Base-by-base conservation (phyloP, 2,329 filamentous ascomycete species). In the Plenodomus tracheiphilus region DNA sequence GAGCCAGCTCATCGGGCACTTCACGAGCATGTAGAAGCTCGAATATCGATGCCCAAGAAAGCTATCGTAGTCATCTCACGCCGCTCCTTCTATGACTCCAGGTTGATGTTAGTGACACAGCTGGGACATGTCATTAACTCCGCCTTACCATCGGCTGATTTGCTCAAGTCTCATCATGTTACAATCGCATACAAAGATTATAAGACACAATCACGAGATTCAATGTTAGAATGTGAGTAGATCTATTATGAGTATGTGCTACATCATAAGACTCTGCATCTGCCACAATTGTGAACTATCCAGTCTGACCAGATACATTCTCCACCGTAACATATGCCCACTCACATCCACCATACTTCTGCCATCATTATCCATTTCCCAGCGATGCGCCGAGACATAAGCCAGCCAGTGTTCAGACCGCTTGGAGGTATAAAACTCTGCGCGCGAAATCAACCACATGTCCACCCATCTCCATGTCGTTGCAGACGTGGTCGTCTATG, bases 401-500 rank as follows among this genome's bases (percentile, higher is more conserved):
- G 56, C 53, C 52, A 59, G 52, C 55, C 48, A 51, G 32, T 48
- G 36, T 45, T 54, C 46, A 53, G 56, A 46, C 58, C 48, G 55
- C 58, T 59, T 52, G 54, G 60, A 64, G 62, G 64, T 66, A 67
- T 67, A 57, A 65, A 60, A 60, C 44, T 60, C 52, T 56, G 56
- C 55, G 50, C 53, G 56, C 52, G 53, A 64, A 55, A 47, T 47
- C 61, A 51, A 53, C 54, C 54, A 45, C 46, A 46, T 46, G 41
- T 51, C 55, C 54, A 52, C 53, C 56, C 58, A 57, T 57, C 57
- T 47, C 57, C 60, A 53, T 62, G 52, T 61, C 51, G 51, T 59
- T 55, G 60, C 56, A 64, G 66, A 64, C 61, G 52, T 53, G 53
- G 56, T 49, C 57, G 59, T 71, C 66, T 69, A 71, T 68, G 58